Conservation (phyloP, 2,329 filamentous ascomycete species). For the Pseudocercospora macadamiae region DNA sequence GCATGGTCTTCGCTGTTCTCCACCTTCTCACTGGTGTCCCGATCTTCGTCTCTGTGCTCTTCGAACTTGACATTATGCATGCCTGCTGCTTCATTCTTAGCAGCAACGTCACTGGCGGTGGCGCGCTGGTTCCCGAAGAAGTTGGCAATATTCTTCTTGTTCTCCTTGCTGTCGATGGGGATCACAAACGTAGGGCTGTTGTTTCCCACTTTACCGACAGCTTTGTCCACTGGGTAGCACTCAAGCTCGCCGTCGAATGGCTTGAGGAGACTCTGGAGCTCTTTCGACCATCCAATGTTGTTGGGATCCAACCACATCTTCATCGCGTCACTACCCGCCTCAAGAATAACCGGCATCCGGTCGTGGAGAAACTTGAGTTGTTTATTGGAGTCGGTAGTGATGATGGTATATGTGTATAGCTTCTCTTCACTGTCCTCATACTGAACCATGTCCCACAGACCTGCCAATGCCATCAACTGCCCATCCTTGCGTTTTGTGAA, state of each 20-base stretch:
- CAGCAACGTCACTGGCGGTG: conserved; percentile 37
- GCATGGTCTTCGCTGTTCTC: conserved; percentile 56
- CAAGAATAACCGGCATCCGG: conserved; percentile 91
- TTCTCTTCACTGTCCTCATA: conserved; percentile 74
- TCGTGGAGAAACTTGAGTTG: conserved; percentile 87
- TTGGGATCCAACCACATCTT: conserved; percentile 77
- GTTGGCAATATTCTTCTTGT: conserved; percentile 91
- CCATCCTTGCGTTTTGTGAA: conserved; percentile 82
- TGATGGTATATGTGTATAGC: conserved; percentile 87
- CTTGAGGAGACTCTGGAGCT: conserved; percentile 77
- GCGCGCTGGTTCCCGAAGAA: conserved; percentile 73
- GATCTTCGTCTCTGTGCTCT: conserved; percentile 44
- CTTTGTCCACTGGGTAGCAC: conserved; percentile 81
- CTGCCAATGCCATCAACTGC: conserved; percentile 83
- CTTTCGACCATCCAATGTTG: conserved; percentile 71
- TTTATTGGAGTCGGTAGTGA: conserved; percentile 84
- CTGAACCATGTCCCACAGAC: conserved; percentile 85
- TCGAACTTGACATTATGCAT: conserved; percentile 36
- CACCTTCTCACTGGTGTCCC: conserved; percentile 46
- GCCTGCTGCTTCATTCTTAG: conserved; percentile 39
- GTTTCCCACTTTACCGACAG: conserved; percentile 93
- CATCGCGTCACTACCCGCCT: conserved; percentile 72
- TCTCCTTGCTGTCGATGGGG: conserved; percentile 80
- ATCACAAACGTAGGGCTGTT: conserved; percentile 82
- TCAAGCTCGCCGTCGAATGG: conserved; percentile 80